These are phyloP conservation scores for Boeremia exigua DNA, from an alignment of 2,329 filamentous ascomycete species.

Conservation along the genomic window DNA sequence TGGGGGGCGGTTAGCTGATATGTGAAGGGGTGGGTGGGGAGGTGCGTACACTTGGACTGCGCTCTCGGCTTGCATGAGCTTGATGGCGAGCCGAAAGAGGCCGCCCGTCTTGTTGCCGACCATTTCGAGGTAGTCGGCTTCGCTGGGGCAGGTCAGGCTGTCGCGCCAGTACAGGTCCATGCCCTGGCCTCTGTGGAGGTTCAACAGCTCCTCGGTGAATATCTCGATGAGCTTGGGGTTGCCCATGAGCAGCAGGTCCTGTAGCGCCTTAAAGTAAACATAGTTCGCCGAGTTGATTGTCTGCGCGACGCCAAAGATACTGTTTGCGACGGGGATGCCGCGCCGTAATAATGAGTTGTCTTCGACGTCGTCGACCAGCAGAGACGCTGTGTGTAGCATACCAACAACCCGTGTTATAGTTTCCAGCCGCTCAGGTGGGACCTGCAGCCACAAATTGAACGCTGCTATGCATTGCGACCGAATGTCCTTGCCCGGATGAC, in stretches of 20 bases:
- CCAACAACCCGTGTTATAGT: constrained; percentile 81
- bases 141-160: constrained; percentile 79
- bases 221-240: constrained; percentile 72
- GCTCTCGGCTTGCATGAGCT: constrained; percentile 83
- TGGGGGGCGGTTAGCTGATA: constrained; percentile 22
- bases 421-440: constrained; percentile 71
- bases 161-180: constrained; percentile 94
- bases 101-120: constrained; percentile 90
- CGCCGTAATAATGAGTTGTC: constrained; percentile 78
- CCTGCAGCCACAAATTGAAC: constrained; percentile 81
- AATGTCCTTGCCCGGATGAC: constrained; percentile 84
- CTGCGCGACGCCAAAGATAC: constrained; percentile 83
- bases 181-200: constrained; percentile 85
- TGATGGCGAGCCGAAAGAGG: constrained; percentile 82
- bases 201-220: constrained; percentile 82
- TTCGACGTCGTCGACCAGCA: constrained; percentile 88
- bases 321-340: constrained; percentile 81
- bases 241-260: constrained; percentile 73
- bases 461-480: constrained; percentile 78
- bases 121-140: constrained; percentile 94
- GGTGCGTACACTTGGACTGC: constrained; percentile 50
- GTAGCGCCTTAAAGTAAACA: constrained; percentile 80
- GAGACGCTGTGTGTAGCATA: constrained; percentile 84
- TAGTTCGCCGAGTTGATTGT: constrained; percentile 93
- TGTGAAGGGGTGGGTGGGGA: neutral